Conservation (phyloP, 768 basidiomycete species). For the Jaapia argillacea region DNA sequence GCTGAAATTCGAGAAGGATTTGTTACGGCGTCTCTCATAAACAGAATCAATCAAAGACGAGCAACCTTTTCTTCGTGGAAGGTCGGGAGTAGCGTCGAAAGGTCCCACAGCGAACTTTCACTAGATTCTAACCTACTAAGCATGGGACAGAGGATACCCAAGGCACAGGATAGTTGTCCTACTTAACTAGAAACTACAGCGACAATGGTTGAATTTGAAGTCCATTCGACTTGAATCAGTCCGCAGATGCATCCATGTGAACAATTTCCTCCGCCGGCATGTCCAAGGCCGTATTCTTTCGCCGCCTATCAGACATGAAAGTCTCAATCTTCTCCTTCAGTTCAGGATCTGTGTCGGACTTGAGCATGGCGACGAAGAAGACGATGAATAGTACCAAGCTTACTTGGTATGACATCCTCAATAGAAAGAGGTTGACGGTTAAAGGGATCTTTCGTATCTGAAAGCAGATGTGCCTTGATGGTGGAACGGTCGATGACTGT, state of each 20-base stretch:
- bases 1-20: too few relatives aligned
- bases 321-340: constrained; percentile 67
- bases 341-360: constrained; percentile 40
- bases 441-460: constrained; percentile 91
- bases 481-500: constrained; percentile 78
- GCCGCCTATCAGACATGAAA: constrained; percentile 52
- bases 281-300: constrained; percentile 19
- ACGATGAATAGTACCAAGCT: constrained; percentile 12
- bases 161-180: too few relatives aligned
- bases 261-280: constrained; percentile 10
- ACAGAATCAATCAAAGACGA: too few relatives aligned
- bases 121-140: too few relatives aligned
- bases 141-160: too few relatives aligned
- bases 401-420: constrained; percentile 72
- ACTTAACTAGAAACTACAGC: too few relatives aligned
- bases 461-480: constrained; percentile 90
- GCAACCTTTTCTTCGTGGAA: too few relatives aligned
- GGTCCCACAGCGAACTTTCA: too few relatives aligned
- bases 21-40: too few relatives aligned
- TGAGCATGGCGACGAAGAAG: not conserved
- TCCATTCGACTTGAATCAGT: constrained; percentile 10
- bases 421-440: constrained; percentile 78
- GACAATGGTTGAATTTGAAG: too few relatives aligned
- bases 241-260: constrained; percentile 20
- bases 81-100: too few relatives aligned